Conservation (phyloP, 805 yeast genomes). For the Torulaspora microellipsoides region DNA sequence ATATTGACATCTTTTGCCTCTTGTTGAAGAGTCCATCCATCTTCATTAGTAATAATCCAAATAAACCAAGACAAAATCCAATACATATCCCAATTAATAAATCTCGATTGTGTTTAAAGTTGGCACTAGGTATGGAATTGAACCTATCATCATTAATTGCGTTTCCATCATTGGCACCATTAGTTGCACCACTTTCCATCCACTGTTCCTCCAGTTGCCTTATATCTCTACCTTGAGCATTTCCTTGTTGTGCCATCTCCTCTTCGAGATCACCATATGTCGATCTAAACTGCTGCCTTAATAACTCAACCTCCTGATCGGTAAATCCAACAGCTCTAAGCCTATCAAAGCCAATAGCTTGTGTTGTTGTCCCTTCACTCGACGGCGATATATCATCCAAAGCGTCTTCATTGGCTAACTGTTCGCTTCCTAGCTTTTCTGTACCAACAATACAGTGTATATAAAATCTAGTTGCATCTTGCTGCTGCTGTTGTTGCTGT, state of each 20-base stretch:
- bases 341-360: conserved; percentile 81
- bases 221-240: conserved; percentile 35
- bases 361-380: conserved; percentile 34
- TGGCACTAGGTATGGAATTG: conserved; percentile 38
- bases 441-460: conserved; percentile 79
- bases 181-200: conserved; percentile 78
- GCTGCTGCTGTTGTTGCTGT: conserved; percentile 1
- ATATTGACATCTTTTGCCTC: conserved; percentile 61
- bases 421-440: conserved; percentile 37
- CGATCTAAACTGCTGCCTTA: conserved; percentile 69
- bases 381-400: conserved; percentile 39
- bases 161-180: conserved; percentile 50
- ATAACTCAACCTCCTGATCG: conserved; percentile 64
- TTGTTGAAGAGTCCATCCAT: conserved; percentile 58
- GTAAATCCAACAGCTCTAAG: conserved; percentile 78
- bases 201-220: conserved; percentile 78
- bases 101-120: conserved; percentile 55
- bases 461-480: conserved; percentile 41
- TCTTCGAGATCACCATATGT: conserved; percentile 51
- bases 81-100: conserved; percentile 62
- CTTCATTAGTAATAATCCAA: conserved; percentile 58
- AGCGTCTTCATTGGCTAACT: conserved; percentile 55
- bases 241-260: conserved; percentile 13
- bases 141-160: conserved; percentile 38
- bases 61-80: conserved; percentile 73